Evolutionary conservation across 2,329 filamentous ascomycete species (phyloP), one percentile per base, ranked within the genome.

Genomic region (Microcyclospora pomicola): DNA sequence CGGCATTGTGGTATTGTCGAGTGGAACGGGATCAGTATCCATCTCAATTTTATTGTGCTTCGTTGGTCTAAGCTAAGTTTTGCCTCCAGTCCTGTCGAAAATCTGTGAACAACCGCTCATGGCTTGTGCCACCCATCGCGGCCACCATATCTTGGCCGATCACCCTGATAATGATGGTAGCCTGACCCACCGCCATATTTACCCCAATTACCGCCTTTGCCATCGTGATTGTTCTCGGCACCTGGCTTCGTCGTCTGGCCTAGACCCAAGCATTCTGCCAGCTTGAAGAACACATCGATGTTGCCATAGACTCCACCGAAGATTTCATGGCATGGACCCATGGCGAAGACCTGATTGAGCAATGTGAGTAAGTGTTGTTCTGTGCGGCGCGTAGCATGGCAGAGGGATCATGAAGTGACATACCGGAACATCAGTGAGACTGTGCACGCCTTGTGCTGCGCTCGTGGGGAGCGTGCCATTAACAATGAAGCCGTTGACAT

Each of bases 401-500:
- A 24, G 19, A 24, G 19, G 19, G 19, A 24, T 24, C 19, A 4
- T 24, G 19, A 24, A 24, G 4, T 24, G 19, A 24, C 19, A 7
- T 24, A 91, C 78, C 2, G 81, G 77, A 27, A 86, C 81, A 50
- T 86, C 81, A 1, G 81, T 86, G 44, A 86, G 64, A 15, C 75
- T 82, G 64, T 86, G 81, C 13, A 85, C 81, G 35, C 81, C 84
- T 62, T 80, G 72, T n/a, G 31, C 67, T 56, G 49, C 80, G 38
- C 58, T 60, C 2, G 75, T 69, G 0, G 77, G 72, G 13, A 91
- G 60, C 0, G 81, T 87, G 35, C 84, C 84, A 52, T 88, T 87
- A 47, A 85, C 64, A 38, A 84, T 52, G 58, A 85, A 78, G 3
- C 83, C 84, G 35, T 67, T 69, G 16, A 69, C 58, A 2, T 68